Evolutionary conservation across 768 basidiomycete species (phyloP), one percentile per base, ranked within the genome.

Genomic region (Lanmaoa pseudosensibilis): DNA sequence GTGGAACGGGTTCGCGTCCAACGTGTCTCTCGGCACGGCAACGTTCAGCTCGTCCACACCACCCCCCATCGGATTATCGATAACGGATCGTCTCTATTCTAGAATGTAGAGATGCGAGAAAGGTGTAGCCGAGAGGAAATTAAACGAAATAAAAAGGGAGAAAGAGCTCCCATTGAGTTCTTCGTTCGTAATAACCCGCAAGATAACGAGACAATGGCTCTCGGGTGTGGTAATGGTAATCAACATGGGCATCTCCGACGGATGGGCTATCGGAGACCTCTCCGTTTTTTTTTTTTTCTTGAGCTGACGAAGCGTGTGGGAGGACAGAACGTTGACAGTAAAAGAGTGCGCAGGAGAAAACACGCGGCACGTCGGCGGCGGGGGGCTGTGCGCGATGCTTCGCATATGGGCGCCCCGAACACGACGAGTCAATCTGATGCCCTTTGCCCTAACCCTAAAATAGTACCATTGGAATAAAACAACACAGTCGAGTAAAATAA

Each of bases 371-470:
- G 55, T 37, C 41, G 34, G 38, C 51, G 54, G 56, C 51, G 52
- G 54, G 50, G 47, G 59, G 65, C 62, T 52, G 59, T 61, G 61
- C 46, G 9, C 5, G 27, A 27, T 27, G 27, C 6, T 27, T 27
- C 27, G 27, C 27, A 27, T 27, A 27, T 27, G 27, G 27, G 23
- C 41, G 27, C 7, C 27, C 27, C 27, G 27, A 30, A 30, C 27
- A 30, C 41, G 16, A 18, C 36, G 34, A 19, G 6, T 30, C n/a
- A n/a, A n/a, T n/a, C n/a, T n/a, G n/a, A n/a, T 34, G 16, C 67
- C 70, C 70, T 72, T 12, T 45, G 65, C 70, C 71, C 70, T 71
- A 71, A 69, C 67, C 70, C 62, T 58, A 66, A 50, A 53, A 37
- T 64, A 57, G 63, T 13, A 49, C 44, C 50, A 50, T 4, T 30